phyloP scores from a whole-genome alignment of 1,284 basidiomycete genomes.

The Fomitopsis pinicola region DNA sequence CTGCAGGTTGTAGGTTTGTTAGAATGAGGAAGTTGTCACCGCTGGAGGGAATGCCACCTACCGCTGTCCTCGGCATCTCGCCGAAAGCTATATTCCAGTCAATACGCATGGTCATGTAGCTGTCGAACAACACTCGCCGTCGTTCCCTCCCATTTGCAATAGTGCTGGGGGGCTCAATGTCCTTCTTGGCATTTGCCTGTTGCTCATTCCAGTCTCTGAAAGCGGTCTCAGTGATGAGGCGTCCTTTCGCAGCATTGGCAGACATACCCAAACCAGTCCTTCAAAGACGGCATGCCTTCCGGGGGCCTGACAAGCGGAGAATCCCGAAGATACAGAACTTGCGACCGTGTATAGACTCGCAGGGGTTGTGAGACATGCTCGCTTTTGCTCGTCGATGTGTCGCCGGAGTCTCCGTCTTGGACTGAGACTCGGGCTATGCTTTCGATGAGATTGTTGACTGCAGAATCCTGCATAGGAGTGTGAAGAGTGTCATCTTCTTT shows the following conservation, averaged over 20 bases:
- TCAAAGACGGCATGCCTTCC: constrained; percentile 71
- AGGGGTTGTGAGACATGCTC: constrained; percentile 36
- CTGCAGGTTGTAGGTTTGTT: constrained; percentile 25
- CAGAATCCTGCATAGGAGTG: constrained; percentile 13
- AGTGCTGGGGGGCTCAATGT: constrained; percentile 49
- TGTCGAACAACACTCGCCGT: constrained; percentile 37
- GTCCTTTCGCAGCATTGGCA: constrained; percentile 2
- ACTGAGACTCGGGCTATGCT: constrained; percentile 34
- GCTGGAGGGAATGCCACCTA: constrained; percentile 25
- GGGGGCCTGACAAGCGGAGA: constrained; percentile 78
- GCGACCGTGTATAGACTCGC: constrained; percentile 60
- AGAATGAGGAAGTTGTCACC: background rate
- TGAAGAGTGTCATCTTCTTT: constrained; percentile 10
- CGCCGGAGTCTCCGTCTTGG: constrained; percentile 26
- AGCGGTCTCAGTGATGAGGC: constrained; percentile 16
- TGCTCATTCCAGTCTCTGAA: constrained; percentile 54
- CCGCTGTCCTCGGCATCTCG: constrained; percentile 72
- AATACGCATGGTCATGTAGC: constrained; percentile 11
- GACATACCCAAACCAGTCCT: constrained; percentile 84
- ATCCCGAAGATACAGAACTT: constrained; percentile 63
- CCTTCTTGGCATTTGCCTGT: constrained; percentile 62
- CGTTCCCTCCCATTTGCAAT: constrained; percentile 54
- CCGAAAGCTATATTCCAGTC: constrained; percentile 49
- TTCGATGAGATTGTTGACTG: constrained; percentile 28
- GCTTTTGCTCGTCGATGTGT: constrained; percentile 26